Evolutionary conservation across 805 yeast genomes (phyloP).

Genomic region (Wickerhamiella sergipiensis): DNA sequence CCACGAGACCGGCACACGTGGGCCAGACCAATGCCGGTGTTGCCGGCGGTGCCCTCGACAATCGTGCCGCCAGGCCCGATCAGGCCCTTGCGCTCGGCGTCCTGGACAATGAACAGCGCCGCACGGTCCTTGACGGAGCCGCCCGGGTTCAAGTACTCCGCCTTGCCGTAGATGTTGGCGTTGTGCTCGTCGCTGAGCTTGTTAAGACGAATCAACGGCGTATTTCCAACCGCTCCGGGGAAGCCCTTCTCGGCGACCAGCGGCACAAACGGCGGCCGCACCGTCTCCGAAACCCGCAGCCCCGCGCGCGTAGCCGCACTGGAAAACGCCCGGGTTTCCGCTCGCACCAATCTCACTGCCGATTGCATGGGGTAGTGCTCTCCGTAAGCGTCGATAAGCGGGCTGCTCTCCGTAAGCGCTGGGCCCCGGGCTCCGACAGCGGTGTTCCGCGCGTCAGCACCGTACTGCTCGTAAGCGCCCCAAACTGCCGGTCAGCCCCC

Average conservation of each 20-base stretch:
- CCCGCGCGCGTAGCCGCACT: background rate
- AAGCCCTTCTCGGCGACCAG: slow-evolving; percentile 54
- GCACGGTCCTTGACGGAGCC: slow-evolving; percentile 90
- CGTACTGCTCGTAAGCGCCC: too few relatives aligned
- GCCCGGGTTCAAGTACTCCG: slow-evolving; percentile 88
- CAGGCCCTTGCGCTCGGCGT: slow-evolving; percentile 52
- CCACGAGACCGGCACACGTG: slow-evolving; percentile 66
- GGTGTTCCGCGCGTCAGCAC: too few relatives aligned
- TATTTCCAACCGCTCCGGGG: slow-evolving; percentile 82
- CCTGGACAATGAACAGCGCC: slow-evolving; percentile 60
- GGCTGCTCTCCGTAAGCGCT: too few relatives aligned
- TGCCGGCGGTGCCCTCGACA: slow-evolving; percentile 91
- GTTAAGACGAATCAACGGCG: slow-evolving; percentile 61
- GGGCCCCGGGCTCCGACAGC: too few relatives aligned
- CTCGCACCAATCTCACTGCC: background rate
- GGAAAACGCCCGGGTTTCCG: background rate
- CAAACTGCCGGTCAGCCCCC: too few relatives aligned
- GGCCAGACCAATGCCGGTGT: slow-evolving; percentile 89
- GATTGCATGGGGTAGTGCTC: background rate
- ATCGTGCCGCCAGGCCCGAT: slow-evolving; percentile 70
- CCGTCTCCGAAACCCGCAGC: background rate
- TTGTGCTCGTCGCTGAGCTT: slow-evolving; percentile 44
- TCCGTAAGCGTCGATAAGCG: too few relatives aligned
- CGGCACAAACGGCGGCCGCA: slow-evolving; percentile 41
- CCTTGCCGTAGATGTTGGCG: slow-evolving; percentile 73